These are phyloP conservation scores for Pythium coloratum DNA, from an alignment of 352 stramenopile genomes.

Conservation along the genomic window DNA sequence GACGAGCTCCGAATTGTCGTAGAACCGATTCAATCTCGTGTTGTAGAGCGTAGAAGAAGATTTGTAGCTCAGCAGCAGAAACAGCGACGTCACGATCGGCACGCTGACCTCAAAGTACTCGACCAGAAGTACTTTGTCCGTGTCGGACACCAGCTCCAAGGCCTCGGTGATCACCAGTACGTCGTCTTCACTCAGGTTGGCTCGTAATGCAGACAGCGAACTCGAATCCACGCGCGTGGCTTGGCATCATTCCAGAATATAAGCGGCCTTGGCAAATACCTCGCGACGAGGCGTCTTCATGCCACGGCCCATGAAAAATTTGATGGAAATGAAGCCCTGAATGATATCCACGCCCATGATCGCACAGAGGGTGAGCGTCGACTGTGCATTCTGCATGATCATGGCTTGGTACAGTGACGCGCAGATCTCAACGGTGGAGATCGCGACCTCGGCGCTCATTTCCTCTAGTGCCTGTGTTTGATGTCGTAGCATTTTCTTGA, in stretches of 20 bases:
- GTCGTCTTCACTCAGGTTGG: neutral
- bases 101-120: constrained; percentile 29
- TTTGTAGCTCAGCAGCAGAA: constrained; percentile 10
- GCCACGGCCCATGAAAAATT: constrained; percentile 5
- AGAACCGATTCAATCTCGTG: constrained; percentile 23
- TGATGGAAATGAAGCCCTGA: constrained; percentile 15
- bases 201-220: neutral
- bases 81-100: constrained; percentile 15
- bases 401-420: constrained; percentile 21
- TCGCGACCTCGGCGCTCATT: constrained; percentile 11
- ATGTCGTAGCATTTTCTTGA: constrained; percentile 11
- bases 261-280: neutral
- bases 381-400: constrained; percentile 15
- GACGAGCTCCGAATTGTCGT: constrained; percentile 10
- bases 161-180: constrained; percentile 6
- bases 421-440: constrained; percentile 17
- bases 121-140: constrained; percentile 16
- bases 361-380: neutral
- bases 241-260: neutral
- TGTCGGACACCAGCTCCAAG: constrained; percentile 7
- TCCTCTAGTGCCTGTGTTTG: constrained; percentile 1
- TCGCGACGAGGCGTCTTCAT: neutral
- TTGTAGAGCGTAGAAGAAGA: constrained; percentile 24
- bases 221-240: neutral
- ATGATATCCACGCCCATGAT: constrained; percentile 19